Base-by-base conservation (phyloP, 805 yeast genomes). In the Maudiozyma serrabonitensis region DNA sequence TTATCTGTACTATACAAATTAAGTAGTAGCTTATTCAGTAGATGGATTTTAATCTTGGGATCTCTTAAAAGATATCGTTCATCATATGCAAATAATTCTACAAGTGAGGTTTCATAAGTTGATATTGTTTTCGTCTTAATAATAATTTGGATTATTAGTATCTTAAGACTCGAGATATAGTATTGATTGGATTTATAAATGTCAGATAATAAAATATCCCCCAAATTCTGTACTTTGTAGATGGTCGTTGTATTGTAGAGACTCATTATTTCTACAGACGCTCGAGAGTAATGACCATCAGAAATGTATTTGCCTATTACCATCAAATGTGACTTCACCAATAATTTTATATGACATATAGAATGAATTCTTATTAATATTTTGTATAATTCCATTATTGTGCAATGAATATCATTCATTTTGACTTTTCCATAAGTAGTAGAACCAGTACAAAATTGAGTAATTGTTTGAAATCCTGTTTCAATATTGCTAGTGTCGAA, bases 81-180 rank as follows among this genome's bases (percentile, higher is more conserved):
- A 46, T 64, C 69, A 19, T 56, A 41, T 9, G 58, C 53, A 52
- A 63, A 66, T 2, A 59, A 18, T 41, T 46, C 43, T 6, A 62
- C 12, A 11, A 66, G 38, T 4, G 58, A 44, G 8, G 46, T 45
- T 37, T 52, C 48, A 40, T 56, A 49, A 7, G 43, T 41, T 0
- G 43, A 41, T 4, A 51, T 19, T 6, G 47, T 43, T 42, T 58
- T 57, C 1, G 50, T 48, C 43, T 59, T 61, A 8, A 64, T 47
- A n/a, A 63, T 49, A 9, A 54, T 46, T 49, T 66, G 69, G 47
- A 64, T 26, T 4, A 59, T 43, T n/a, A 66, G 43, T 18, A 66
- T 50, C 44, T 66, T 66, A 15, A 63, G 50, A 11, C 60, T 59
- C 1, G 58, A 51, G 6, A 66, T 50, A 46, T 62, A 64, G 18